A percentile compares a stretch with the other conserved stretches of the same genome.
These are phyloP conservation scores for Aureobasidium namibiae DNA, from an alignment of 2,329 filamentous ascomycete species.

Conservation along the genomic window DNA sequence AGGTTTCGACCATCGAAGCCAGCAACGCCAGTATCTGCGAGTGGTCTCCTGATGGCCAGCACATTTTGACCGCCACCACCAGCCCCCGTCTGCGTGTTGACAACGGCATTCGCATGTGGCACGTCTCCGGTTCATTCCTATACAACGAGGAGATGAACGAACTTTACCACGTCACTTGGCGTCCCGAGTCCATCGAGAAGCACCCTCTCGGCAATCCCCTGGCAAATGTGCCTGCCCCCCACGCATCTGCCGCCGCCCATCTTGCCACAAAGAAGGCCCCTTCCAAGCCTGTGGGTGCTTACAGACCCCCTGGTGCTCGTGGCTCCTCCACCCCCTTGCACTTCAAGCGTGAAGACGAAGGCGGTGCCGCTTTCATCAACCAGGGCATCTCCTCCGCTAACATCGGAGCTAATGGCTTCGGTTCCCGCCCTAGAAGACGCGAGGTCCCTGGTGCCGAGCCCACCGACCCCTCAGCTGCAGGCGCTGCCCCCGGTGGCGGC, in stretches of 20 bases:
- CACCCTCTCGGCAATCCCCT: slow-evolving; percentile 63
- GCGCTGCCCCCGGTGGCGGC: slow-evolving; percentile 58
- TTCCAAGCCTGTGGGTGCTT: slow-evolving; percentile 93
- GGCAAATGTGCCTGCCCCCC: slow-evolving; percentile 64
- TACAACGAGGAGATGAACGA: slow-evolving; percentile 94
- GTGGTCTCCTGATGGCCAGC: slow-evolving; percentile 93
- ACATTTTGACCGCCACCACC: slow-evolving; percentile 95
- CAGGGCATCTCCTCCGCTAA: slow-evolving; percentile 65
- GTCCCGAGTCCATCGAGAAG: slow-evolving; percentile 59
- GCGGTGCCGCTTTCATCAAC: slow-evolving; percentile 77
- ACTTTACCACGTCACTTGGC: slow-evolving; percentile 81
- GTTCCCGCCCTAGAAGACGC: slow-evolving; percentile 56
- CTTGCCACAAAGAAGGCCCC: slow-evolving; percentile 85
- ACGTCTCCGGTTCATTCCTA: slow-evolving; percentile 79
- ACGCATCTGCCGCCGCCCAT: slow-evolving; percentile 74
- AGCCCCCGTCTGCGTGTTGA: slow-evolving; percentile 92
- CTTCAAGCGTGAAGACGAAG: slow-evolving; percentile 97
- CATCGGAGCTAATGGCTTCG: slow-evolving; percentile 67
- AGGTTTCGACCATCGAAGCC: slow-evolving; percentile 88
- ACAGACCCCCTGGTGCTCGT: slow-evolving; percentile 87
- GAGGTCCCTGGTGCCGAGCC: slow-evolving; percentile 82
- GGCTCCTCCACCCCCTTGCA: slow-evolving; percentile 81
- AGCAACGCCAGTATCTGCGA: slow-evolving; percentile 93
- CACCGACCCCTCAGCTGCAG: slow-evolving; percentile 51
- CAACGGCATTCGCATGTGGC: slow-evolving; percentile 93